A percentile compares a stretch with the other conserved stretches of the same genome.
phyloP scores from a whole-genome alignment of 306 rosid genomes.

The Senna tora region DNA sequence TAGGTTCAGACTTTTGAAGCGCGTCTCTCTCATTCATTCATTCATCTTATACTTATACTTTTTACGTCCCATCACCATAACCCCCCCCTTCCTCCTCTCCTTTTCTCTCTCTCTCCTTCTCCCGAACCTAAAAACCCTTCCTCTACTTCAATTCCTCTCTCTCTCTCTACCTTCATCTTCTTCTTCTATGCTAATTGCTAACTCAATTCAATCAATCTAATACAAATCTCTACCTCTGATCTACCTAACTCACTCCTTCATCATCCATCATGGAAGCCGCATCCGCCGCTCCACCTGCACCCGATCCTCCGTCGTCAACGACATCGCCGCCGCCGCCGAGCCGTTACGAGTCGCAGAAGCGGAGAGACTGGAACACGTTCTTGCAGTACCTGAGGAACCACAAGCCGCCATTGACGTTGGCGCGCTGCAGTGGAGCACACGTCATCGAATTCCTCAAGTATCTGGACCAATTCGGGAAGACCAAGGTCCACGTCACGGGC shows the following conservation, averaged over 20 bases:
- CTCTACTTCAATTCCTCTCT: conserved; percentile 25
- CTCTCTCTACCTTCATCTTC: conserved; percentile 3
- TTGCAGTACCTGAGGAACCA: conserved; percentile 86
- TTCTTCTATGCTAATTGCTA: no score
- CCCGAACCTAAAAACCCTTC: conserved; percentile 18
- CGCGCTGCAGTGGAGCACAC: conserved; percentile 96
- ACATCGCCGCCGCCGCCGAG: conserved; percentile 64
- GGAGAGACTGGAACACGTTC: conserved; percentile 98
- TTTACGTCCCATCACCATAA: conserved; percentile 78
- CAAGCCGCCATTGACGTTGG: conserved; percentile 90
- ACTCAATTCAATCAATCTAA: no score
- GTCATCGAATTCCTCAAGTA: conserved; percentile 92
- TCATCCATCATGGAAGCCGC: conserved; percentile 75
- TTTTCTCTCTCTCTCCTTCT: conserved; percentile 23
- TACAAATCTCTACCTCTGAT: neutral
- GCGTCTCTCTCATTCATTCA: conserved; percentile 65
- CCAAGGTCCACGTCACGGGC: conserved; percentile 76
- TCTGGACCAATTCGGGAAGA: conserved; percentile 91
- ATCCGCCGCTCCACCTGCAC: conserved; percentile 30
- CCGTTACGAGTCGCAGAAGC: conserved; percentile 91
- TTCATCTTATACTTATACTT: conserved; percentile 55
- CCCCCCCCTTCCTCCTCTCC: conserved; percentile 29
- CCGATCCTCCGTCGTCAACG: neutral
- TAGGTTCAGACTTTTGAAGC: conserved; percentile 14
- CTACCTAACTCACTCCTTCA: no score